A percentile compares a stretch with the other conserved stretches of the same genome.
Evolutionary conservation across 2,329 filamentous ascomycete genomes (phyloP).

Genomic region (Cladosporium oxysporum): DNA sequence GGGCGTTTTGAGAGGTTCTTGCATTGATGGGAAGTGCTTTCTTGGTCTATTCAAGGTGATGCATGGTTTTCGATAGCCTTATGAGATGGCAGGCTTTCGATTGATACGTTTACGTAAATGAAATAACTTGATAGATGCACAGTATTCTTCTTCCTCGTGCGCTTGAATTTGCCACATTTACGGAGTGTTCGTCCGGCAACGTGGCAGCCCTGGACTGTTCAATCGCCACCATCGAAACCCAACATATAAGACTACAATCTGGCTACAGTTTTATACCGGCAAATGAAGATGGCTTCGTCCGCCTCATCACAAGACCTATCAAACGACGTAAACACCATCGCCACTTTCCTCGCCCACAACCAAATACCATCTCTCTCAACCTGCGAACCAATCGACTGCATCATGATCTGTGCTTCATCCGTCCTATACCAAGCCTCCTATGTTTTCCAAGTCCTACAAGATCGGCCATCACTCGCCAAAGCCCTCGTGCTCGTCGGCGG

Average conservation of each 20-base stretch:
- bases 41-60: background rate
- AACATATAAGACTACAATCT: background rate
- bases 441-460: constrained; percentile 39
- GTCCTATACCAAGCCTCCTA: constrained; percentile 40
- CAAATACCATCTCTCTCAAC: constrained; percentile 28
- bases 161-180: background rate
- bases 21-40: constrained; percentile 17
- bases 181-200: background rate
- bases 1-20: constrained; percentile 36
- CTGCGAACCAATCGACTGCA: constrained; percentile 37
- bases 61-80: background rate
- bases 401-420: constrained; percentile 45
- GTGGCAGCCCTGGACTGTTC: background rate
- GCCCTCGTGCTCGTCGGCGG: constrained; percentile 48
- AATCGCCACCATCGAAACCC: background rate
- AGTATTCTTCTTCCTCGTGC: background rate
- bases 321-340: constrained; percentile 36
- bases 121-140: background rate
- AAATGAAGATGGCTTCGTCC: background rate
- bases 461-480: constrained; percentile 35
- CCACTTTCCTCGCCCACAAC: constrained; percentile 35
- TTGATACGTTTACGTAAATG: background rate
- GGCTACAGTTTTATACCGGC: background rate
- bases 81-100: background rate
- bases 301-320: background rate